Evolutionary conservation across 2,329 filamentous ascomycete species (phyloP).

Genomic region (Mycocentrospora acerina): DNA sequence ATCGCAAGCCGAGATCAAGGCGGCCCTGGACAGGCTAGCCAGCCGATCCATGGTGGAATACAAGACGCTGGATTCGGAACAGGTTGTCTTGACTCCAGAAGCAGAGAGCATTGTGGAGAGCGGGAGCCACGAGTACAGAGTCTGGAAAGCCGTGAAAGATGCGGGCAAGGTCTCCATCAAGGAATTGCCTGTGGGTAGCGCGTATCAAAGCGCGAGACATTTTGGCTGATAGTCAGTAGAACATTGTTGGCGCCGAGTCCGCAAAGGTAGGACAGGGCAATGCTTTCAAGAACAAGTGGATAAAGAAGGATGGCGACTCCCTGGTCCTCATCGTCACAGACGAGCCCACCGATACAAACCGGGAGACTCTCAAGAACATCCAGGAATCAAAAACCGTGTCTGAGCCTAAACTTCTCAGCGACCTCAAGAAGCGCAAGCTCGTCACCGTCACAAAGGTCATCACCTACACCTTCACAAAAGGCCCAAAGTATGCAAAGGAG

Average conservation of each 20-base stretch:
- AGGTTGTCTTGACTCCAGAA: slow-evolving; percentile 73
- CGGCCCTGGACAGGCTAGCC: slow-evolving; percentile 79
- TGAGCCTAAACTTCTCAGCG: slow-evolving; percentile 74
- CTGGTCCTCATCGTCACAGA: slow-evolving; percentile 59
- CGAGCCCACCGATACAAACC: slow-evolving; percentile 77
- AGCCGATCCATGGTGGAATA: slow-evolving; percentile 87
- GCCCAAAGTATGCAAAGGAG: slow-evolving; percentile 82
- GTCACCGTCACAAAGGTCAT: slow-evolving; percentile 81
- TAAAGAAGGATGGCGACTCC: slow-evolving; percentile 62
- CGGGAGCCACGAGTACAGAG: slow-evolving; percentile 54
- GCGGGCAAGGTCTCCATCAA: slow-evolving; percentile 49
- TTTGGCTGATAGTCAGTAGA: slow-evolving; percentile 29
- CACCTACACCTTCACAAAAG: slow-evolving; percentile 81
- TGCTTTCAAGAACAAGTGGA: slow-evolving; percentile 78
- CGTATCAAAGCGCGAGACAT: not conserved
- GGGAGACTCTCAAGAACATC: slow-evolving; percentile 73
- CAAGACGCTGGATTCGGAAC: slow-evolving; percentile 77
- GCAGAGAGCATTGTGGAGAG: slow-evolving; percentile 70
- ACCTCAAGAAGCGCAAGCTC: slow-evolving; percentile 91
- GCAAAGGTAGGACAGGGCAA: slow-evolving; percentile 90
- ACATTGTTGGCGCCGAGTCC: slow-evolving; percentile 70
- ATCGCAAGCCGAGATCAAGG: slow-evolving; percentile 65
- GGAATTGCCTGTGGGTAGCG: slow-evolving; percentile 46
- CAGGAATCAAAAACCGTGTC: slow-evolving; percentile 67
- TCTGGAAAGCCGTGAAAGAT: slow-evolving; percentile 51